phyloP scores from a whole-genome alignment of 495 filamentous ascomycete genomes.

The Penicillium salamii region DNA sequence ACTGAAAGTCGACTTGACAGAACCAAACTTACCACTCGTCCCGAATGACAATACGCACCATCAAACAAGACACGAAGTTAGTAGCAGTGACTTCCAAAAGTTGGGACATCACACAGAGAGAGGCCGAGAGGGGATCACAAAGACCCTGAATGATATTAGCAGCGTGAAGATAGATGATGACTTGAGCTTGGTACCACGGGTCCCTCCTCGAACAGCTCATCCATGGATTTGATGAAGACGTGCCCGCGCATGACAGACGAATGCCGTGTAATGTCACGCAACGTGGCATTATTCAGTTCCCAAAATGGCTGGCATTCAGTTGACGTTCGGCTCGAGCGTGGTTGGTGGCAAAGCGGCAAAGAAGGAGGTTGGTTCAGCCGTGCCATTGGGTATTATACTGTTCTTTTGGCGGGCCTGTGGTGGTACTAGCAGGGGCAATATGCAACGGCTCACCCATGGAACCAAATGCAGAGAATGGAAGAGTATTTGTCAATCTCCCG shows the following conservation, averaged over 20 bases:
- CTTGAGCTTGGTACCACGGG: neutral
- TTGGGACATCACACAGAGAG: too few relatives aligned
- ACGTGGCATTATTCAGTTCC: neutral
- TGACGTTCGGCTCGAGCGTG: neutral
- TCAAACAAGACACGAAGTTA: too few relatives aligned
- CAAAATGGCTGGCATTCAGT: neutral
- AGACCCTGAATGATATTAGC: neutral
- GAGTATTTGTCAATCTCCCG: too few relatives aligned
- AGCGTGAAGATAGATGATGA: neutral
- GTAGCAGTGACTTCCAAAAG: too few relatives aligned
- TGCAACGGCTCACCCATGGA: too few relatives aligned
- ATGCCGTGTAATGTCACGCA: neutral
- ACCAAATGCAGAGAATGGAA: too few relatives aligned
- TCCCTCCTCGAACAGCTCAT: neutral
- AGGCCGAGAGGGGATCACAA: too few relatives aligned
- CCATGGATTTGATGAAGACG: neutral
- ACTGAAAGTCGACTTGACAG: too few relatives aligned
- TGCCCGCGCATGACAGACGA: neutral
- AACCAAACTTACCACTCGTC: too few relatives aligned
- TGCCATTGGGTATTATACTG: neutral
- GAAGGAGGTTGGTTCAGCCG: neutral
- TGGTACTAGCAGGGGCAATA: conserved; percentile 1
- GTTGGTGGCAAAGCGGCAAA: neutral
- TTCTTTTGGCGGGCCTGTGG: neutral
- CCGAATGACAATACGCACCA: too few relatives aligned